Percentiles rank a stretch among this genome's conserved stretches.
Conservation (phyloP, 2,329 filamentous ascomycete species). For the Aspergillus unguis region DNA sequence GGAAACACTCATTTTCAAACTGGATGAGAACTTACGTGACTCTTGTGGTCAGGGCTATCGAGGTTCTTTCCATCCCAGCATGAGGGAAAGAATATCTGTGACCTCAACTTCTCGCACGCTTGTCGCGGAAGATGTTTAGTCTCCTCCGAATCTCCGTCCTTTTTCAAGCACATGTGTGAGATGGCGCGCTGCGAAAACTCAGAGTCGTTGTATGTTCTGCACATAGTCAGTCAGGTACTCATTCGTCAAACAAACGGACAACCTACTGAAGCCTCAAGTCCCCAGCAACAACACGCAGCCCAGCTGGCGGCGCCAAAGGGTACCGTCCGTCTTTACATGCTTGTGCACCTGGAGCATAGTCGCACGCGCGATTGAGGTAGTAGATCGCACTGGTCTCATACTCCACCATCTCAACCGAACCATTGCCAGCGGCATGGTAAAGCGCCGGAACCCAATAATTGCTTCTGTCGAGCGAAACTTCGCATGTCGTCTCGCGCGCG, state of each 20-base stretch:
- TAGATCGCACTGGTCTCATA: constrained; percentile 20
- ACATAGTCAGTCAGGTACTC: background rate
- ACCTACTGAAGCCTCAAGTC: constrained; percentile 17
- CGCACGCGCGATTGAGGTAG: constrained; percentile 22
- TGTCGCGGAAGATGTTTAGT: constrained; percentile 63
- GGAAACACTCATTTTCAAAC: background rate
- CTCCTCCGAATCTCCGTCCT: constrained; percentile 43
- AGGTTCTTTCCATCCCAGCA: constrained; percentile 38
- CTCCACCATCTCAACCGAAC: constrained; percentile 19
- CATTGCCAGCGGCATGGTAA: constrained; percentile 51
- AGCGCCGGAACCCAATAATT: constrained; percentile 76
- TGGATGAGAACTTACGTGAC: constrained; percentile 25
- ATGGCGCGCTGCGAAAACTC: constrained; percentile 46
- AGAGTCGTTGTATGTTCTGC: constrained; percentile 19
- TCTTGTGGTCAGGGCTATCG: constrained; percentile 32
- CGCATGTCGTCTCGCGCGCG: constrained; percentile 51
- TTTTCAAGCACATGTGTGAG: constrained; percentile 55
- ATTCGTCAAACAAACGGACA: background rate
- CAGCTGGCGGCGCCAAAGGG: constrained; percentile 21
- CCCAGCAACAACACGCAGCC: constrained; percentile 24
- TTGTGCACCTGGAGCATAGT: constrained; percentile 14
- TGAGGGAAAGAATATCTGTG: constrained; percentile 38
- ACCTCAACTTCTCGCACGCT: constrained; percentile 24
- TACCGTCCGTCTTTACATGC: constrained; percentile 10
- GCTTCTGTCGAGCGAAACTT: constrained; percentile 64